A percentile compares a stretch with the other conserved stretches of the same genome.
These are phyloP conservation scores for Cutaneotrichosporon daszewskae DNA, from an alignment of 1,284 basidiomycete genomes.

Conservation along the genomic window DNA sequence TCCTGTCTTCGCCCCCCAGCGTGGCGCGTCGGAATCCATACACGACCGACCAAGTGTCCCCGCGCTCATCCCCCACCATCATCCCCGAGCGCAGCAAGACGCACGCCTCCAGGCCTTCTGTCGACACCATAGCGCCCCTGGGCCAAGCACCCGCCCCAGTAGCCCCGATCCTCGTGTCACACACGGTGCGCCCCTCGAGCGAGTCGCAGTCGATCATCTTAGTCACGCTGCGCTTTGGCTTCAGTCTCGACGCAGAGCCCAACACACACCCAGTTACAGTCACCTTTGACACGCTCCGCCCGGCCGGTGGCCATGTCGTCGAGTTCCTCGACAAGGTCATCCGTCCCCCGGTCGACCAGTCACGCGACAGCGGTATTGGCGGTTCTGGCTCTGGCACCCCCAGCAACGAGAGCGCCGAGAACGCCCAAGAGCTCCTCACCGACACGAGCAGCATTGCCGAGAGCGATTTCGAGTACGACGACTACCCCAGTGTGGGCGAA, in stretches of 20 bases:
- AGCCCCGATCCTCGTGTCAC: conserved; percentile 8
- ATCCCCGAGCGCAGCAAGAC: no score
- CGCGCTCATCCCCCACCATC: not conserved
- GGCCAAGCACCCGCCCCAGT: not conserved
- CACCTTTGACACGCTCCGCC: conserved; percentile 21
- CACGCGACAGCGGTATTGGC: conserved; percentile 1
- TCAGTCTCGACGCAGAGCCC: conserved; percentile 22
- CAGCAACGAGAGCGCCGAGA: conserved; percentile 2
- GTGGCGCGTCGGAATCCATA: no score
- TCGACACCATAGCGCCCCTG: not conserved
- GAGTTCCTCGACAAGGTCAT: conserved; percentile 19
- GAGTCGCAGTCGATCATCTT: conserved; percentile 8
- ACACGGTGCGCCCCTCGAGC: conserved; percentile 2
- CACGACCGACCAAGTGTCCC: not conserved
- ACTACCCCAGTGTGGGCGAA: conserved; percentile 5
- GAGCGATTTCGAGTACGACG: conserved; percentile 28
- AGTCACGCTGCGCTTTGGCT: conserved; percentile 27
- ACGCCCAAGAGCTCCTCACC: conserved; percentile 25
- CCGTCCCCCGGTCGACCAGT: not conserved
- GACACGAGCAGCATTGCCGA: conserved; percentile 29
- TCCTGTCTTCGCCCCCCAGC: not conserved
- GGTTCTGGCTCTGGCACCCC: not conserved
- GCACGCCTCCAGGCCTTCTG: not conserved
- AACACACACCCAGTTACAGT: conserved; percentile 25
- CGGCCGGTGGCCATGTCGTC: conserved; percentile 17